phyloP scores from a whole-genome alignment of 2,329 filamentous ascomycete species.

The Chrysoporthe puriensis region DNA sequence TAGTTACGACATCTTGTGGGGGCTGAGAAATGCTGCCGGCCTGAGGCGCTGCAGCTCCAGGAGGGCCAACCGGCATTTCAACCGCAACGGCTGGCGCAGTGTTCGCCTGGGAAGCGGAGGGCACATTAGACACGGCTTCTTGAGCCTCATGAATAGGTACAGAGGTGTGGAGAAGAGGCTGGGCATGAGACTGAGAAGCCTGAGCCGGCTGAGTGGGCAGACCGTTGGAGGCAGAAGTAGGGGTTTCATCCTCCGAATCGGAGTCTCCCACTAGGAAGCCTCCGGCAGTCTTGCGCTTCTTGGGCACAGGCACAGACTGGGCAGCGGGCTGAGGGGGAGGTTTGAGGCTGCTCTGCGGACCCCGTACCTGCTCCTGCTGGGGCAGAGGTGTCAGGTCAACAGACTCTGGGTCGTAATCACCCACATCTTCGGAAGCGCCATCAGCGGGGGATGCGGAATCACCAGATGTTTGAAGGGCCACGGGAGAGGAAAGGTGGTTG shows the following conservation, averaged over 20 bases:
- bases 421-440: constrained; percentile 54
- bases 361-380: constrained; percentile 16
- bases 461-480: constrained; percentile 52
- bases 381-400: constrained; percentile 44
- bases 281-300: constrained; percentile 63
- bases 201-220: constrained; percentile 27
- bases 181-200: constrained; percentile 28
- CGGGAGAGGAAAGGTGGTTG: constrained; percentile 45
- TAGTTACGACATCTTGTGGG: constrained; percentile 27
- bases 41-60: constrained; percentile 44
- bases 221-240: constrained; percentile 34
- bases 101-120: constrained; percentile 36
- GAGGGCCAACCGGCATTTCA: constrained; percentile 46
- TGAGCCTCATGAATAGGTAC: constrained; percentile 36
- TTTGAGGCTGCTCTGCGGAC: constrained; percentile 19
- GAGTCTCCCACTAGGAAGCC: constrained; percentile 65
- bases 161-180: constrained; percentile 29
- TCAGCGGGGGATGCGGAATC: constrained; percentile 48
- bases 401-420: constrained; percentile 63
- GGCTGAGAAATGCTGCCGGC: constrained; percentile 69
- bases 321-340: constrained; percentile 40
- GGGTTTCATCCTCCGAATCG: constrained; percentile 56
- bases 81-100: constrained; percentile 24
- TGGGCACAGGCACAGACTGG: constrained; percentile 37
- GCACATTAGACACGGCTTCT: constrained; percentile 38